Evolutionary conservation across 108 stramenopile species (phyloP), one percentile per base, ranked within the genome.

Genomic region (Nitzschia palea): DNA sequence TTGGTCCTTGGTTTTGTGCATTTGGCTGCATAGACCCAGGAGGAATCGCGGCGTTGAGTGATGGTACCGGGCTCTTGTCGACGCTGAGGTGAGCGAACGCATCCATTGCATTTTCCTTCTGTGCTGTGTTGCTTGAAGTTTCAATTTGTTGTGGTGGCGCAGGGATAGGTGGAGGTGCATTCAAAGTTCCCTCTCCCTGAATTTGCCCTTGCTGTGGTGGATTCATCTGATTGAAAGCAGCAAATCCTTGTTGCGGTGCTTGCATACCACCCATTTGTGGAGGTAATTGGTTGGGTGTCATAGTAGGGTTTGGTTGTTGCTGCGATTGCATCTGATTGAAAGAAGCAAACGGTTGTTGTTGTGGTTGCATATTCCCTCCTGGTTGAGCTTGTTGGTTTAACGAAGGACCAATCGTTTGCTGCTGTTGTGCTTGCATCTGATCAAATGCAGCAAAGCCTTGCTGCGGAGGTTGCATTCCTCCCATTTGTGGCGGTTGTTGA

Each of bases 401-500:
- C 53, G 52, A 35, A 60, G 74, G n/a, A 31, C 65, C 56, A 44
- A 33, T 55, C 5, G 53, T 55, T 44, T 34, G 70, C 28, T n/a
- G n/a, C n/a, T n/a, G n/a, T n/a, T n/a, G n/a, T n/a, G n/a, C n/a
- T 70, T 65, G 66, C 71, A 67, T 72, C 33, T 43, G 52, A 59
- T 79, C 80, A 68, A 84, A 84, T 30, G 77, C 80, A 76, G 67
- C 77, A 45, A 84, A 84, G 10, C 74, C 83, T 20, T 36, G 44
- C 22, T 59, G 54, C 29, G 8, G 37, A n/a, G 23, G 34, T 12
- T 53, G 25, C 54, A 48, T 67, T 34, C 62, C 62, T 20, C 9
- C 36, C 55, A 67, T 66, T 35, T 58, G 67, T n/a, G 65, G 65
- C 26, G 62, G 23, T 40, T 51, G 60, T 48, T 61, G 61, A 59